Conservation (phyloP, 176 grass and related monocot species). For the Zoysia pacifica region DNA sequence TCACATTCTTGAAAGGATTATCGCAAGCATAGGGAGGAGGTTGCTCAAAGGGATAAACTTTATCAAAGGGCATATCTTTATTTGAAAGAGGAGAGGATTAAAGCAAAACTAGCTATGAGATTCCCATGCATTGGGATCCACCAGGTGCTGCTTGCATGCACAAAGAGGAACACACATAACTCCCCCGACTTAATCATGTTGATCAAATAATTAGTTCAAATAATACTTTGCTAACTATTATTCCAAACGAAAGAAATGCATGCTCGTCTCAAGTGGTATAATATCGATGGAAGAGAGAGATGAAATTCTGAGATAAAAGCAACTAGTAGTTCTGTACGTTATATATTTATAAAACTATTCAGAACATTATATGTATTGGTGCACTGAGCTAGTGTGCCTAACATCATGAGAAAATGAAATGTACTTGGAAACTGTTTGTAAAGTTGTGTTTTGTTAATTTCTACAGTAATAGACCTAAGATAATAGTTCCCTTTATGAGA, state of each 20-base stretch:
- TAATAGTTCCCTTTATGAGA: not conserved
- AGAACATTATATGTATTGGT: not conserved
- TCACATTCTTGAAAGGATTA: conserved; percentile 48
- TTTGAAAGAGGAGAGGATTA: conserved; percentile 53
- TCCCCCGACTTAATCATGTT: not conserved
- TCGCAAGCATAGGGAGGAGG: conserved; percentile 39
- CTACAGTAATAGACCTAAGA: not conserved
- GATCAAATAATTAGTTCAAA: not conserved
- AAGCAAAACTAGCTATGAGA: conserved; percentile 59
- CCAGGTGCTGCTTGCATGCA: conserved; percentile 39
- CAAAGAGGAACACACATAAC: conserved; percentile 5
- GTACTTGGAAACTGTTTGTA: not conserved
- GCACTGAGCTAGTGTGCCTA: not conserved
- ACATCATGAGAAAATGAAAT: not conserved
- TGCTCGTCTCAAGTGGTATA: not conserved
- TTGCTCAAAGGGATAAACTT: conserved; percentile 55
- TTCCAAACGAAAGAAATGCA: not conserved
- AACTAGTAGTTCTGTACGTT: no score
- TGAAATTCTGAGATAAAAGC: not conserved
- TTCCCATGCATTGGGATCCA: conserved; percentile 61
- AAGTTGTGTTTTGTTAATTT: not conserved
- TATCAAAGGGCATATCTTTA: conserved; percentile 55
- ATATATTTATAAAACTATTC: not conserved
- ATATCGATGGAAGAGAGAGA: not conserved
- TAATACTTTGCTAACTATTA: not conserved